These are phyloP conservation scores for Aspergillus brasiliensis DNA, from an alignment of 2,329 filamentous ascomycete genomes.

Conservation along the genomic window DNA sequence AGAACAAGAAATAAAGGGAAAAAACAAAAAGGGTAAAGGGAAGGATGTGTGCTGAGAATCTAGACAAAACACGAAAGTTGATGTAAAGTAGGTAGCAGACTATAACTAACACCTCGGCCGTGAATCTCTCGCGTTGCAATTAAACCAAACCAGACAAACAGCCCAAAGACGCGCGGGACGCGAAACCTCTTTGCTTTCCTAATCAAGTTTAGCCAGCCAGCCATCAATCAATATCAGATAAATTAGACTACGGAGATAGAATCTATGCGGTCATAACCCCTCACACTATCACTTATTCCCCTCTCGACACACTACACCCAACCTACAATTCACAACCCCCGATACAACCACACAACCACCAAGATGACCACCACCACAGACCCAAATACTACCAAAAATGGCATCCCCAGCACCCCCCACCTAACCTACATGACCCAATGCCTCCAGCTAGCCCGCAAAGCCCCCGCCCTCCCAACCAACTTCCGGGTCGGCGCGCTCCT, in stretches of 20 bases:
- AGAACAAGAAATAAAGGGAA: no score
- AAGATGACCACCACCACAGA: conserved; percentile 7
- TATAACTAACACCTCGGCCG: background rate
- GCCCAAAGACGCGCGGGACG: conserved; percentile 16
- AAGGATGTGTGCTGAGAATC: no score
- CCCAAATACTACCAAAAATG: no score
- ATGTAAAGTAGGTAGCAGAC: background rate
- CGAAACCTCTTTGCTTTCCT: conserved; percentile 27
- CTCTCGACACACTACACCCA: background rate
- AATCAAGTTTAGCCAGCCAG: conserved; percentile 22
- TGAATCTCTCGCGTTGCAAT: background rate
- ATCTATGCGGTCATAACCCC: background rate
- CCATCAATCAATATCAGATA: no score
- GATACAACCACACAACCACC: background rate
- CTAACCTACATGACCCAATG: conserved; percentile 67
- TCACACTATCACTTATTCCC: background rate
- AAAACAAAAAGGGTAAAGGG: no score
- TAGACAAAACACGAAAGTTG: background rate
- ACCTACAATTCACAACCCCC: background rate
- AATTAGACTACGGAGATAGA: no score
- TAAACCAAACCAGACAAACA: background rate
- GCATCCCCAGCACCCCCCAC: conserved; percentile 32
- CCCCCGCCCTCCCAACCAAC: conserved; percentile 84
- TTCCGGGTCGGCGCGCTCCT: conserved; percentile 95
- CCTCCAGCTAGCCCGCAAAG: conserved; percentile 73